Conservation (phyloP, 495 filamentous ascomycete genomes). For the Talaromyces thailandensis region DNA sequence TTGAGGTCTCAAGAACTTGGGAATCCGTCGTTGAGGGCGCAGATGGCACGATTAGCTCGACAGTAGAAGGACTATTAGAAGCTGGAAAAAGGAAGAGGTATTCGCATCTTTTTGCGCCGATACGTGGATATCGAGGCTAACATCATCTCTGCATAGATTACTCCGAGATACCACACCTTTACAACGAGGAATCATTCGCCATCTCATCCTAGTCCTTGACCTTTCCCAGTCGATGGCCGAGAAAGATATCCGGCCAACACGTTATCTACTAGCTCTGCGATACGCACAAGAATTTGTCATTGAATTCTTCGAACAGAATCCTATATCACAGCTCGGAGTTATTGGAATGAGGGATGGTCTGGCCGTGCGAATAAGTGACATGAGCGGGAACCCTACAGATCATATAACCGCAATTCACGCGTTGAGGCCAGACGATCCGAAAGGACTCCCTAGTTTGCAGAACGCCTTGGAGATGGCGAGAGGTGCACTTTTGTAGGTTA, state of each 20-base stretch:
- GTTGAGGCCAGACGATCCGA: slow-evolving; percentile 67
- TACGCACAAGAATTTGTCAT: slow-evolving; percentile 82
- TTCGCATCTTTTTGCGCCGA: slow-evolving; percentile 6
- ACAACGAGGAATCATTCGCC: slow-evolving; percentile 93
- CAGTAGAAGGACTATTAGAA: slow-evolving; percentile 60
- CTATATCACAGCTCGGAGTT: slow-evolving; percentile 91
- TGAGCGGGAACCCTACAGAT: slow-evolving; percentile 83
- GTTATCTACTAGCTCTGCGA: slow-evolving; percentile 71
- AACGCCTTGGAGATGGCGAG: slow-evolving; percentile 94
- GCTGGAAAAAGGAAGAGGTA: slow-evolving; percentile 70
- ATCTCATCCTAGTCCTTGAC: slow-evolving; percentile 86
- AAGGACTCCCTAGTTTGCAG: slow-evolving; percentile 83
- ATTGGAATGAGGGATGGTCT: slow-evolving; percentile 88
- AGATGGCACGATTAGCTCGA: slow-evolving; percentile 63
- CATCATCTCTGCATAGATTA: slow-evolving; percentile 38
- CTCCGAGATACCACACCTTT: slow-evolving; percentile 88
- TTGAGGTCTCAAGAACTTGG: slow-evolving; percentile 50
- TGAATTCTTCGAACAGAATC: slow-evolving; percentile 98
- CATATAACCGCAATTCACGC: slow-evolving; percentile 71
- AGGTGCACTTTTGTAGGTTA: slow-evolving; percentile 68
- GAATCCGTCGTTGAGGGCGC: slow-evolving; percentile 62
- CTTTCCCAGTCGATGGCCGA: slow-evolving; percentile 89
- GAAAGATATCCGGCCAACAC: slow-evolving; percentile 84
- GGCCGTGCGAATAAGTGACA: slow-evolving; percentile 74
- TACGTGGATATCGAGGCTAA: neutral